phyloP scores from a whole-genome alignment of 768 basidiomycete species.

The Podaxis sp. region DNA sequence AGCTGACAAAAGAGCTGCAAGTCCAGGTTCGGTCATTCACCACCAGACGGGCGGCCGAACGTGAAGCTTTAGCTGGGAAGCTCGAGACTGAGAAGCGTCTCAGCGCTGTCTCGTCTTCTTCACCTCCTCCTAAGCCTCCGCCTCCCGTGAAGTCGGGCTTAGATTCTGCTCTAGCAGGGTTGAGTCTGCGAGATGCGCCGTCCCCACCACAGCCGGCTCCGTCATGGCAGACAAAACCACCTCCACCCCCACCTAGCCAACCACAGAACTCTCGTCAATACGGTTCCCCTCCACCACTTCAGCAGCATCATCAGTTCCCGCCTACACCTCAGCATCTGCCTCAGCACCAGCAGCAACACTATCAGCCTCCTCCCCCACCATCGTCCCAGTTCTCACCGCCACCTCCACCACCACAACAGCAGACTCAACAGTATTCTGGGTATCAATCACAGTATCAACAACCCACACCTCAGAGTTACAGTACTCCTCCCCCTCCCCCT shows the following conservation, averaged over 20 bases:
- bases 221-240: conserved; percentile 26
- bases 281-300: conserved; percentile 18
- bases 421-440: conserved; percentile 1
- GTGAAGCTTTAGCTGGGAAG: conserved; percentile 64
- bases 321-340: conserved; percentile 19
- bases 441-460: conserved; percentile 11
- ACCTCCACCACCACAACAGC: conserved; percentile 24
- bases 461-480: neutral
- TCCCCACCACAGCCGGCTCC: conserved; percentile 25
- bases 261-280: conserved; percentile 17
- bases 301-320: conserved; percentile 16
- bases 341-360: conserved; percentile 20
- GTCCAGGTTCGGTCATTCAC: conserved; percentile 64
- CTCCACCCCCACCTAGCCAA: conserved; percentile 24
- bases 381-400: conserved; percentile 7
- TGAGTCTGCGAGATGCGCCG: conserved; percentile 42
- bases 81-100: conserved; percentile 73
- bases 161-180: conserved; percentile 54
- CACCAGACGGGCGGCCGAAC: conserved; percentile 61
- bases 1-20: conserved; percentile 57
- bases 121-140: conserved; percentile 49
- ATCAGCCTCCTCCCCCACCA: conserved; percentile 15
- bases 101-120: conserved; percentile 43
- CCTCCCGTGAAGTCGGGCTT: conserved; percentile 43
- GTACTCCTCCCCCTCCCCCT: conserved; percentile 20